A percentile compares a stretch with the other conserved stretches of the same genome.
These are phyloP conservation scores for Triticum urartu DNA, from an alignment of 176 grass and related monocot genomes.

Conservation along the genomic window DNA sequence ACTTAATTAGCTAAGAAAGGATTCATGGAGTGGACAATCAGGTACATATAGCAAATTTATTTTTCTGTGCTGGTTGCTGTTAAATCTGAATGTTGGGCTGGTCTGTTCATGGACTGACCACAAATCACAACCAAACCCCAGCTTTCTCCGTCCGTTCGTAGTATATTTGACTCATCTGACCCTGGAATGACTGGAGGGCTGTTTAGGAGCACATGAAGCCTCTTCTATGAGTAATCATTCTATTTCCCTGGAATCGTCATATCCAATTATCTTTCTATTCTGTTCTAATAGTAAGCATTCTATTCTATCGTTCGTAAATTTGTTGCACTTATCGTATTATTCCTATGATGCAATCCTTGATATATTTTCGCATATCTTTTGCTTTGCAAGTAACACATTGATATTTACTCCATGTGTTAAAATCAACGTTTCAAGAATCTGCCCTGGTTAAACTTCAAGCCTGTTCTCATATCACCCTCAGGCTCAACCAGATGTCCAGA, in stretches of 20 bases:
- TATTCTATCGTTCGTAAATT: background rate
- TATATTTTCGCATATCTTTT: background rate
- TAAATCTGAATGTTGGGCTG: background rate
- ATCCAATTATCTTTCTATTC: conserved; percentile 13
- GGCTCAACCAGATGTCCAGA: conserved; percentile 40
- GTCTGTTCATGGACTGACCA: background rate
- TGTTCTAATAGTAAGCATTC: conserved; percentile 48
- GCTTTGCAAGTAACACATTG: conserved; percentile 6
- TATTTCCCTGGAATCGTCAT: background rate
- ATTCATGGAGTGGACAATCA: background rate
- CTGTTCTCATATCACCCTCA: conserved; percentile 59
- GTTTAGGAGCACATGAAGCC: conserved; percentile 45
- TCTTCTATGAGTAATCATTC: conserved; percentile 45
- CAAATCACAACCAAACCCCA: background rate
- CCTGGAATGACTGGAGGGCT: conserved; percentile 51
- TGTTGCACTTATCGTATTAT: background rate
- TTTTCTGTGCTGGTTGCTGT: background rate
- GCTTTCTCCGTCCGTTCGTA: background rate
- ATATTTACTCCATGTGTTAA: conserved; percentile 14
- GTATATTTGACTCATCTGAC: conserved; percentile 45
- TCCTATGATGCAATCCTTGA: background rate
- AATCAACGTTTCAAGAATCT: conserved; percentile 48
- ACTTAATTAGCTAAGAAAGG: background rate
- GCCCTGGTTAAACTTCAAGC: conserved; percentile 36
- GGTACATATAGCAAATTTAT: background rate